A percentile compares a stretch with the other conserved stretches of the same genome.
These are phyloP conservation scores for Leptodermis oblonga DNA, from an alignment of 257 asterid genomes.

Conservation along the genomic window DNA sequence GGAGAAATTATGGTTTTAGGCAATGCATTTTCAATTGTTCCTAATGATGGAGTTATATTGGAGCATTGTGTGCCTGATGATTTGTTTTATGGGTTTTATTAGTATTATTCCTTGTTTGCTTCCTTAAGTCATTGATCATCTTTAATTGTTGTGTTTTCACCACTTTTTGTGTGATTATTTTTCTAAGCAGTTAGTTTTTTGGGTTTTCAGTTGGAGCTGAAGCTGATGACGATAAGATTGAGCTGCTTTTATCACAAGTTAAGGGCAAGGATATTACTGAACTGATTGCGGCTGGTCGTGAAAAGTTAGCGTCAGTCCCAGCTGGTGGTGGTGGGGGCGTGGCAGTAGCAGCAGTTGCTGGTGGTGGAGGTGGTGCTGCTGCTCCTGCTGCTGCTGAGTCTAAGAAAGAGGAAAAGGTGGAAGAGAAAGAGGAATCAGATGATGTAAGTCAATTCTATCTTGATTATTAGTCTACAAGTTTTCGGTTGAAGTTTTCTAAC, in stretches of 20 bases:
- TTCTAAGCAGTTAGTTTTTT: not conserved
- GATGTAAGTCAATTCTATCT: not conserved
- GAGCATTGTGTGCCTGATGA: not conserved
- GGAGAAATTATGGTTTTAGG: not conserved
- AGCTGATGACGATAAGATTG: slow-evolving; percentile 21
- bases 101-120: not conserved
- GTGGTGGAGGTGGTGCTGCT: slow-evolving; percentile 16
- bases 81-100: not conserved
- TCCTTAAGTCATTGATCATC: not conserved
- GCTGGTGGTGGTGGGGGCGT: slow-evolving; percentile 24
- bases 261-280: slow-evolving; percentile 27
- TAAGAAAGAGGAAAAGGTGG: slow-evolving; percentile 19
- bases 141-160: not conserved
- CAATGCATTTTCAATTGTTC: not conserved
- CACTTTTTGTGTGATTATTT: not conserved
- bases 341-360: slow-evolving; percentile 9
- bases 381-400: slow-evolving; percentile 14
- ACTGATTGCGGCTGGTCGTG: slow-evolving; percentile 31
- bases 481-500: not conserved
- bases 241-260: slow-evolving; percentile 24
- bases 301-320: slow-evolving; percentile 26
- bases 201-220: slow-evolving; percentile 24
- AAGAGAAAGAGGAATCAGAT: slow-evolving; percentile 28
- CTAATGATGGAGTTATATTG: not conserved
- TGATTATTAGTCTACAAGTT: no score